A percentile compares a stretch with the other conserved stretches of the same genome.
phyloP scores from a whole-genome alignment of 2,329 filamentous ascomycete species.

The Orbilia javanica region DNA sequence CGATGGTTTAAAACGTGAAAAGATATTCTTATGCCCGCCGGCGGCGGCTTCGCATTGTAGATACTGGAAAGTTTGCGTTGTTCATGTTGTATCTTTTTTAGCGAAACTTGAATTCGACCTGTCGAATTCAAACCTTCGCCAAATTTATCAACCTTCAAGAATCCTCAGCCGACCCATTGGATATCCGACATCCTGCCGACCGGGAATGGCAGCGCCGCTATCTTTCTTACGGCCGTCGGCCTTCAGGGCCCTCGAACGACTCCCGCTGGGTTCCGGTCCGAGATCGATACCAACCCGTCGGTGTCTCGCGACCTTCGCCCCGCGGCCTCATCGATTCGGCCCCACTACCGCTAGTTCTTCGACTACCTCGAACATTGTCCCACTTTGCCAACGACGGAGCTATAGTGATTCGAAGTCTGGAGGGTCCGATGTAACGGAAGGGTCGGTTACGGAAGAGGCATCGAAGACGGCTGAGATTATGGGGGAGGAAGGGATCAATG shows the following conservation, averaged over 20 bases:
- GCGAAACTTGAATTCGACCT: constrained; percentile 18
- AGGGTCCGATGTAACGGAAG: background rate
- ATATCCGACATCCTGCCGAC: constrained; percentile 7
- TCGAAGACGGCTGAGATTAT: constrained; percentile 40
- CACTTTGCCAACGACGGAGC: constrained; percentile 35
- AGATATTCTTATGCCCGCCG: no score
- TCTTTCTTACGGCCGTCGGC: constrained; percentile 42
- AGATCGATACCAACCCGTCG: constrained; percentile 30
- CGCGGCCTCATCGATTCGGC: constrained; percentile 28
- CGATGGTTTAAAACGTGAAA: no score
- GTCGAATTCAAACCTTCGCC: background rate
- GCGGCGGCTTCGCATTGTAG: no score
- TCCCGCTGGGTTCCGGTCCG: constrained; percentile 12
- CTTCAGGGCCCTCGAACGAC: constrained; percentile 33
- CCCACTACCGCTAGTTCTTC: constrained; percentile 2
- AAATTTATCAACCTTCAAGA: background rate
- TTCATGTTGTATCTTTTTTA: background rate
- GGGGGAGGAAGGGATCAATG: constrained; percentile 45
- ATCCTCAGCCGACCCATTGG: background rate
- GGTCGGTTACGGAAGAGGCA: constrained; percentile 48
- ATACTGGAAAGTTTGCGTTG: background rate
- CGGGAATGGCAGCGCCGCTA: constrained; percentile 39
- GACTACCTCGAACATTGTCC: background rate
- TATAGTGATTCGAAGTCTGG: constrained; percentile 30
- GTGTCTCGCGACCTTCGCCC: constrained; percentile 37